These are phyloP conservation scores for Oxytropis ochrocephala DNA, from an alignment of 306 rosid genomes.

Conservation along the genomic window DNA sequence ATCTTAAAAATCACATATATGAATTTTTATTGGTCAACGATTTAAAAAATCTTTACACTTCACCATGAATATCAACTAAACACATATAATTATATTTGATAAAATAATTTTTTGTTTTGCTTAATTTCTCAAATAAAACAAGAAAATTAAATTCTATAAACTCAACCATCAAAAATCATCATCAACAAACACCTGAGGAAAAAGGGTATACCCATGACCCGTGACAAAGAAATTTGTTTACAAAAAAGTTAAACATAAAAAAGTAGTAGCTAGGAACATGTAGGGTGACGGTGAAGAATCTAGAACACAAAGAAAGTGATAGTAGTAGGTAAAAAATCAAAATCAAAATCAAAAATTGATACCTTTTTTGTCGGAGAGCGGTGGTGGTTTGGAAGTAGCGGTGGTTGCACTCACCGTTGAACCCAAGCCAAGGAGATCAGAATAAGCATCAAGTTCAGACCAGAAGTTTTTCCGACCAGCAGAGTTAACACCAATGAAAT, in stretches of 20 bases:
- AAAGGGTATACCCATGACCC: not conserved
- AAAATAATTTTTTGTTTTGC: not conserved
- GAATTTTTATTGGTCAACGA: too few relatives aligned
- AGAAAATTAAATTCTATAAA: not conserved
- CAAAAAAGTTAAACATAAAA: not conserved
- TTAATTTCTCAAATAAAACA: not conserved
- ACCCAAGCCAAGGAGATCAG: conserved; percentile 56
- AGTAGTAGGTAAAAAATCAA: not conserved
- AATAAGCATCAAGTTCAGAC: conserved; percentile 54
- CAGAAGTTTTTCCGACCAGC: conserved; percentile 49
- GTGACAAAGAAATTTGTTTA: not conserved
- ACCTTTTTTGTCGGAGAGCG: conserved; percentile 19
- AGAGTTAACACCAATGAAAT: conserved; percentile 38
- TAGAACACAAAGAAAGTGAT: not conserved
- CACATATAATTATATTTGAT: too few relatives aligned
- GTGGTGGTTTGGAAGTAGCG: not conserved
- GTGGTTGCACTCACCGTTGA: not conserved
- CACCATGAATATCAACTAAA: too few relatives aligned
- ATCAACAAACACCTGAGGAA: not conserved
- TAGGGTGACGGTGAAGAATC: not conserved
- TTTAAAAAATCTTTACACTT: too few relatives aligned
- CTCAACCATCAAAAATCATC: not conserved
- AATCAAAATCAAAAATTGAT: not conserved
- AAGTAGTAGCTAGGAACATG: not conserved
- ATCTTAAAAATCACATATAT: too few relatives aligned